Percentiles rank a stretch among this genome's conserved stretches.
Evolutionary conservation across 345 rosid genomes (phyloP).

Genomic region (Toxicodendron radicans): DNA sequence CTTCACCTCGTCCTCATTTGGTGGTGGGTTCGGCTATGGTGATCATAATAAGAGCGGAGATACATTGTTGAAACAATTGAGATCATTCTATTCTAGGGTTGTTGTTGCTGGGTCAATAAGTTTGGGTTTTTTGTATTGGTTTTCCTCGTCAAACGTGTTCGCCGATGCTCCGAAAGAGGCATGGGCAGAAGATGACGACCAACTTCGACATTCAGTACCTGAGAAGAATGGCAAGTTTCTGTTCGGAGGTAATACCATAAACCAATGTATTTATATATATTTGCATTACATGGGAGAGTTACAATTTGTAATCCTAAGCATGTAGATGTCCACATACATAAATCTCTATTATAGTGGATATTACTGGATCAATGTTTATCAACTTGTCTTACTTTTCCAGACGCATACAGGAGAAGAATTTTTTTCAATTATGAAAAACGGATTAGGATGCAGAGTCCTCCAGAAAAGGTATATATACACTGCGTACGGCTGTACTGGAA

Average conservation of each 20-base stretch:
- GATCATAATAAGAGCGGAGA: constrained; percentile 11
- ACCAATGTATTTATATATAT: too few species aligned
- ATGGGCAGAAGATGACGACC: constrained; percentile 8
- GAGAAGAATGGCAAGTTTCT: constrained; percentile 36
- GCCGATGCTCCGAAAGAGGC: too few species aligned
- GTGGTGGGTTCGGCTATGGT: too few species aligned
- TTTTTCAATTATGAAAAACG: constrained; percentile 79
- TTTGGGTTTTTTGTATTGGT: constrained; percentile 37
- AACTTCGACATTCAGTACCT: constrained; percentile 18
- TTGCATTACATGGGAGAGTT: too few species aligned
- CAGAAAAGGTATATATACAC: constrained; percentile 50
- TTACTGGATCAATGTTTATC: too few species aligned
- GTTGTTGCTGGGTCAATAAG: constrained; percentile 33
- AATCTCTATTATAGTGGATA: too few species aligned
- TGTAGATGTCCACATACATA: too few species aligned
- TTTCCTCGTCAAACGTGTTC: neutral
- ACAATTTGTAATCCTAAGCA: too few species aligned
- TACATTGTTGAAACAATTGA: constrained; percentile 7
- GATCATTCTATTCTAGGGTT: constrained; percentile 33
- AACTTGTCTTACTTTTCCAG: constrained; percentile 27
- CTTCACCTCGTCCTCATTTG: constrained; percentile 13
- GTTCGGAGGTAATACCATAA: constrained; percentile 36
- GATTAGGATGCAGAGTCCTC: constrained; percentile 58
- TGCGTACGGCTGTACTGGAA: too few species aligned
- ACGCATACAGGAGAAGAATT: constrained; percentile 54